A percentile compares a stretch with the other conserved stretches of the same genome.
Evolutionary conservation across 345 rosid species (phyloP).

Genomic region (Cochlearia excelsa): DNA sequence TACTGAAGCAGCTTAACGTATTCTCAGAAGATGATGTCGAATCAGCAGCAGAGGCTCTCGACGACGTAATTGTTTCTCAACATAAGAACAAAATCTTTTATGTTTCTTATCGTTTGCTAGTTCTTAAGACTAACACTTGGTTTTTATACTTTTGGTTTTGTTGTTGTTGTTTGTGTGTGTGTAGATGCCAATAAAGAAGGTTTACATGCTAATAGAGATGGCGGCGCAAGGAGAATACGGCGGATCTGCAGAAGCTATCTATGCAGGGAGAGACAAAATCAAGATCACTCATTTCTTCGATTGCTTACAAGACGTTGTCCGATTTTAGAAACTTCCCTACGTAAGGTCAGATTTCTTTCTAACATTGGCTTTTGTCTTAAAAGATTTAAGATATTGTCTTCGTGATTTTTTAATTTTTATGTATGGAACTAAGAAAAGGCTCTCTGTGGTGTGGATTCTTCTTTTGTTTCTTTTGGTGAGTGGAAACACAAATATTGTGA

Average conservation of each 20-base stretch:
- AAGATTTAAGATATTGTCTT: not conserved
- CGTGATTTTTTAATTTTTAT: not conserved
- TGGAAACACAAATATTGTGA: too few species aligned
- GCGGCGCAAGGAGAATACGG: slow-evolving; percentile 90
- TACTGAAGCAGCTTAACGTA: slow-evolving; percentile 65
- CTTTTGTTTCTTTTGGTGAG: too few species aligned
- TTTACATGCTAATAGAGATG: slow-evolving; percentile 88
- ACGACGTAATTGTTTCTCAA: slow-evolving; percentile 57
- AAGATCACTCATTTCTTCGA: slow-evolving; percentile 66
- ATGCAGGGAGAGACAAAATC: slow-evolving; percentile 66
- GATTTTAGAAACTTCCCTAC: slow-evolving; percentile 36
- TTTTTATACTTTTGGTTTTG: not conserved
- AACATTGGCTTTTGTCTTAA: too few species aligned
- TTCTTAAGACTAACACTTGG: not conserved
- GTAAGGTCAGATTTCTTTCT: too few species aligned
- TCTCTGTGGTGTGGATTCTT: too few species aligned
- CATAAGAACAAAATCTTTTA: not conserved
- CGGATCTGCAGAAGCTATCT: slow-evolving; percentile 73
- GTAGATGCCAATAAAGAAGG: slow-evolving; percentile 67
- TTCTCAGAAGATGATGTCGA: slow-evolving; percentile 67
- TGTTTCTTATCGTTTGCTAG: not conserved
- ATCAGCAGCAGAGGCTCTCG: slow-evolving; percentile 75
- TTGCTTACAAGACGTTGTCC: slow-evolving; percentile 72
- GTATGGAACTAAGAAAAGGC: too few species aligned
- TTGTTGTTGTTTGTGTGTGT: too few species aligned